Evolutionary conservation across 495 filamentous ascomycete genomes (phyloP).

Genomic region (Oidiodendron maius): DNA sequence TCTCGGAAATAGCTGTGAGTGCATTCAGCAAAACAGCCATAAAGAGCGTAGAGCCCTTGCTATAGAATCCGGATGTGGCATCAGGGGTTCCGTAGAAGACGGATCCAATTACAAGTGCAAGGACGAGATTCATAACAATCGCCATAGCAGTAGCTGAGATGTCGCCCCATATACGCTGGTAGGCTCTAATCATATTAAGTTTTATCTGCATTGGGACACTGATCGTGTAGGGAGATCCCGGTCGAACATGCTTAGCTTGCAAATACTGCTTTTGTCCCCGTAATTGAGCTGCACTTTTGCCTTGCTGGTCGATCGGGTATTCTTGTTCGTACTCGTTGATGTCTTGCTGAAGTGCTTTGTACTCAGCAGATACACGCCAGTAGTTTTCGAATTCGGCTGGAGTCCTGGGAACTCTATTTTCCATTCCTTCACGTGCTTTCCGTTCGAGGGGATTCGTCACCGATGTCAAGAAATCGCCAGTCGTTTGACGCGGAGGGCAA

Average conservation of each 20-base stretch:
- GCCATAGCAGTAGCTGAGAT: conserved; percentile 63
- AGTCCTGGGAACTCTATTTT: conserved; percentile 58
- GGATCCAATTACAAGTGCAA: conserved; percentile 38
- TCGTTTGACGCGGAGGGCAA: conserved; percentile 48
- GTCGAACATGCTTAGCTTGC: too few species aligned
- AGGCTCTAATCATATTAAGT: conserved; percentile 54
- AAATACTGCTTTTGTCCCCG: too few species aligned
- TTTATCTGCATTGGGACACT: conserved; percentile 52
- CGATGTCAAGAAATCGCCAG: conserved; percentile 66
- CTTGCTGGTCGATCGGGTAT: conserved; percentile 58
- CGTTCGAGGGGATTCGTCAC: conserved; percentile 63
- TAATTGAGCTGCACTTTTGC: too few species aligned
- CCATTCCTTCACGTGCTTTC: conserved; percentile 50
- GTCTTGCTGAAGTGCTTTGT: conserved; percentile 46
- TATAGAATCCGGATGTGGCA: conserved; percentile 36
- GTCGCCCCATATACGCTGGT: conserved; percentile 64
- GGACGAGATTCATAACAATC: conserved; percentile 63
- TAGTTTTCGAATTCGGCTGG: conserved; percentile 56
- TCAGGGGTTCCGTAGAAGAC: conserved; percentile 41
- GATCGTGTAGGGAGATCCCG: conserved; percentile 57
- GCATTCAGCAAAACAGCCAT: conserved; percentile 50
- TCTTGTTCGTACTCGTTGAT: conserved; percentile 60
- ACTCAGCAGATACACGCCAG: conserved; percentile 48
- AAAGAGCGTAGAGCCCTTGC: conserved; percentile 53
- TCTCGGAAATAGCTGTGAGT: conserved; percentile 52